Evolutionary conservation across 441 rosid genomes (phyloP).

Genomic region (Brassica balearica): DNA sequence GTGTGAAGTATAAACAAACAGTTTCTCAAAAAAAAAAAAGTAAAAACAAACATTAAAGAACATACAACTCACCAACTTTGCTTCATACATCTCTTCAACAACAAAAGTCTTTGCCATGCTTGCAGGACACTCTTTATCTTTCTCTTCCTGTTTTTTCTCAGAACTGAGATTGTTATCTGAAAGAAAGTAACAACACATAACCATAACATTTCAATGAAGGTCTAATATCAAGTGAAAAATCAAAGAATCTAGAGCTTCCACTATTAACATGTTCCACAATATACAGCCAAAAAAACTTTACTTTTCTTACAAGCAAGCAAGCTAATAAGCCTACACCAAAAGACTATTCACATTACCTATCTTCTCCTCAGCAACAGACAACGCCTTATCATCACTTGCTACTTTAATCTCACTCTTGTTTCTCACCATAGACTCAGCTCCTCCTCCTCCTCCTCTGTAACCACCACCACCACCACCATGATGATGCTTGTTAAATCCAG

Average conservation of each 20-base stretch:
- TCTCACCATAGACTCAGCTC: conserved; percentile 46
- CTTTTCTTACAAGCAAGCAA: conserved; percentile 43
- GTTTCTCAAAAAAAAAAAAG: neutral
- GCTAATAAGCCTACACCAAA: neutral
- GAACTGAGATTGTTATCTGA: conserved; percentile 44
- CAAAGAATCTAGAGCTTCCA: neutral
- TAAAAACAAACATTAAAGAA: neutral
- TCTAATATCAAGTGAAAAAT: neutral
- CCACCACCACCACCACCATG: conserved; percentile 44
- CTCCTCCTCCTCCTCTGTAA: conserved; percentile 47
- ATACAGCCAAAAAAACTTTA: neutral
- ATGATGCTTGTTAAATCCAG: conserved; percentile 52
- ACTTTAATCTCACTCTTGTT: conserved; percentile 44
- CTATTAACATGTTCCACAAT: too few relatives aligned
- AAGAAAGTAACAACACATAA: conserved; percentile 14
- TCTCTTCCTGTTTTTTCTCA: conserved; percentile 44
- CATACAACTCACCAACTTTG: conserved; percentile 60
- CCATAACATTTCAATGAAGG: neutral
- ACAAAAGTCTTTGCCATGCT: conserved; percentile 62
- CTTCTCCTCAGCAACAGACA: conserved; percentile 47
- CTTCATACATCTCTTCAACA: conserved; percentile 69
- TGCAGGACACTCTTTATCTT: conserved; percentile 52
- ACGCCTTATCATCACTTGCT: conserved; percentile 45
- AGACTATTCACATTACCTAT: conserved; percentile 48
- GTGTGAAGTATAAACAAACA: neutral